Percentiles rank a stretch among this genome's conserved stretches.
phyloP scores from a whole-genome alignment of 495 filamentous ascomycete species.

The Mycothermus thermophilus region DNA sequence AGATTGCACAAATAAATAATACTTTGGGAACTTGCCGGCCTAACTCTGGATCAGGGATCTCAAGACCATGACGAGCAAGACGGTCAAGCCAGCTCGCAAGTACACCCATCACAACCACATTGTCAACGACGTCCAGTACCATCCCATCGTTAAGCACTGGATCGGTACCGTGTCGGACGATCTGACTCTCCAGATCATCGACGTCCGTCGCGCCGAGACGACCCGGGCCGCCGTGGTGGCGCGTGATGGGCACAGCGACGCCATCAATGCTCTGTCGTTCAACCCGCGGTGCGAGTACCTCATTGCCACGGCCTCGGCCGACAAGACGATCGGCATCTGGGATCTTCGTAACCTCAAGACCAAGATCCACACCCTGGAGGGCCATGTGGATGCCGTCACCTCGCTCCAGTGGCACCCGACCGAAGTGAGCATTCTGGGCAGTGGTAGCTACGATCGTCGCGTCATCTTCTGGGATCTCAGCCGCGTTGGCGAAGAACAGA shows the following conservation, averaged over 20 bases:
- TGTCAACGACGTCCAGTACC: conserved; percentile 94
- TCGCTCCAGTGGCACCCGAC: conserved; percentile 88
- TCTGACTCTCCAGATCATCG: conserved; percentile 79
- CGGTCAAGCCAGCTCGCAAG: conserved; percentile 50
- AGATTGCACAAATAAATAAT: too few relatives aligned
- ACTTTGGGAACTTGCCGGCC: too few relatives aligned
- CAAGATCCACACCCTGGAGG: conserved; percentile 73
- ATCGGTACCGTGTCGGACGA: conserved; percentile 95
- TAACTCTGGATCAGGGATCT: conserved; percentile 60
- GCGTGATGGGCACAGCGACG: conserved; percentile 61
- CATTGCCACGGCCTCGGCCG: conserved; percentile 81
- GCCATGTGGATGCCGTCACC: conserved; percentile 77
- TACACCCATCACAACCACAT: conserved; percentile 83
- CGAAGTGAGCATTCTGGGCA: conserved; percentile 75
- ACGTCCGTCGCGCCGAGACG: conserved; percentile 54
- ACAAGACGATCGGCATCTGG: conserved; percentile 92
- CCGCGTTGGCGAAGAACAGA: conserved; percentile 83
- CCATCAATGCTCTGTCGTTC: conserved; percentile 88
- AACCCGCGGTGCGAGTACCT: conserved; percentile 78
- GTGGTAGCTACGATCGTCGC: conserved; percentile 79
- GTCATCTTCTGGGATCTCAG: conserved; percentile 95
- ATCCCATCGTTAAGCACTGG: conserved; percentile 64
- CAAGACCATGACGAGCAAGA: conserved; percentile 55
- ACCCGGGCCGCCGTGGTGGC: conserved; percentile 51
- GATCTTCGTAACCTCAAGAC: conserved; percentile 78